These are phyloP conservation scores for Guadua angustifolia DNA, from an alignment of 176 grass and related monocot species.

Conservation along the genomic window DNA sequence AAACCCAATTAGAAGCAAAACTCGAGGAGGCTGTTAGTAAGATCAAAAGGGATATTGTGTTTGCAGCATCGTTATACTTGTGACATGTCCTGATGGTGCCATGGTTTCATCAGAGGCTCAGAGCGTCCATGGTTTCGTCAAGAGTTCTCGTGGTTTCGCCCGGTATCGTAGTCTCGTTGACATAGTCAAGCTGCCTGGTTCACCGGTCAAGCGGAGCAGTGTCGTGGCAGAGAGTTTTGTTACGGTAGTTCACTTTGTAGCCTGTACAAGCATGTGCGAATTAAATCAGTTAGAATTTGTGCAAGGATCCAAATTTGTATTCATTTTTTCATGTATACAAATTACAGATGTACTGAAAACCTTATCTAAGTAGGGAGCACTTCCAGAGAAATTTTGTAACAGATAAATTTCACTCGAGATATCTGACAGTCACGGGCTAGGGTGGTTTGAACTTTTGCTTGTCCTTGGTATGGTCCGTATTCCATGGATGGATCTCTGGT, in stretches of 20 bases:
- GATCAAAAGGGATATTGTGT: conserved; percentile 73
- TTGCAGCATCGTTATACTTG: conserved; percentile 71
- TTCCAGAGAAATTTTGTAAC: neutral
- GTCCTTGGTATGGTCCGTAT: too few species aligned
- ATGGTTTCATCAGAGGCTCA: neutral
- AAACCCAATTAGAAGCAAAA: conserved; percentile 75
- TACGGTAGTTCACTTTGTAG: neutral
- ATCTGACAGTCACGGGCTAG: too few species aligned
- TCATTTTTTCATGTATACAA: neutral
- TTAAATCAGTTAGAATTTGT: too few species aligned
- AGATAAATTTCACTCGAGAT: neutral
- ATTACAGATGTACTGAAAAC: neutral
- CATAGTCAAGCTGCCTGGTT: conserved; percentile 15
- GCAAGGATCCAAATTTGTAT: too few species aligned
- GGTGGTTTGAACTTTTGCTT: too few species aligned
- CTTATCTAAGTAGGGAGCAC: neutral
- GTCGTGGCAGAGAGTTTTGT: conserved; percentile 34
- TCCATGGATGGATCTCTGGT: too few species aligned
- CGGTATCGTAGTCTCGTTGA: neutral
- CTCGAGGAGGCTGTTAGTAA: conserved; percentile 78
- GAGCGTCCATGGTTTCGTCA: neutral
- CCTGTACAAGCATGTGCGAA: too few species aligned
- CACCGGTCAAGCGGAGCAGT: neutral
- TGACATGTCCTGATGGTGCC: conserved; percentile 25
- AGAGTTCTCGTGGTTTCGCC: neutral